Evolutionary conservation across 192 early-diverging fungal species (phyloP).

Genomic region (Linderina pennispora): DNA sequence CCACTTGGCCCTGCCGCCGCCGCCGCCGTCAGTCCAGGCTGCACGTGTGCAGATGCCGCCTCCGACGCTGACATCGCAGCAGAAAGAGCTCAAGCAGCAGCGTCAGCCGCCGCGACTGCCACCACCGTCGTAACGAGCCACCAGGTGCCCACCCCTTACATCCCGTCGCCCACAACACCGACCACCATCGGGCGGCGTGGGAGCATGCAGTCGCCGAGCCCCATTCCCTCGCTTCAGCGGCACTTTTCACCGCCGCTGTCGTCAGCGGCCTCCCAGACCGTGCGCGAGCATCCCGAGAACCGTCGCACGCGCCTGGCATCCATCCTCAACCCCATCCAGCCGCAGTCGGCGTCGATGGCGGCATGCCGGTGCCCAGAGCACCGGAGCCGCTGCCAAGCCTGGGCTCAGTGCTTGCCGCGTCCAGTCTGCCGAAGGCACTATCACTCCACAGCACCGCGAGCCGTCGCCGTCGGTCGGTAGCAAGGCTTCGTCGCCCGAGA

Average conservation of each 20-base stretch:
- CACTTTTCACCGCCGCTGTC: conserved; percentile 17
- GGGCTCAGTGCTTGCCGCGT: conserved; percentile 24
- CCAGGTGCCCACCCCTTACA: conserved; percentile 8
- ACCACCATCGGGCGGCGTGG: conserved; percentile 11
- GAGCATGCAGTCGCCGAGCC: conserved; percentile 22
- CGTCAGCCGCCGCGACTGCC: conserved; percentile 1
- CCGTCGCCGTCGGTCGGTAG: too few relatives aligned
- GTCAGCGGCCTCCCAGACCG: background rate
- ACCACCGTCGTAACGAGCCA: conserved; percentile 1
- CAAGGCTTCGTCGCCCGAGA: too few relatives aligned
- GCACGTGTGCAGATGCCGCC: background rate
- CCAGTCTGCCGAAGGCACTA: too few relatives aligned
- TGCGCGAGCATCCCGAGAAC: conserved; percentile 8
- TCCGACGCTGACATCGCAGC: background rate
- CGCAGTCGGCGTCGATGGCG: too few relatives aligned
- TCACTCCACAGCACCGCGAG: too few relatives aligned
- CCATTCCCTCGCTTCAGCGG: conserved; percentile 8
- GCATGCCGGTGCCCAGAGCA: too few relatives aligned
- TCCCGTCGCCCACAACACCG: conserved; percentile 19
- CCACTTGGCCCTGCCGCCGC: background rate
- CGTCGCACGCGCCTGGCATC: conserved; percentile 23
- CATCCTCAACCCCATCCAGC: conserved; percentile 36
- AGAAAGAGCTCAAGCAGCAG: background rate
- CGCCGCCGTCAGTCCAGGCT: background rate
- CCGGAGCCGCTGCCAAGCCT: conserved; percentile 33